These are phyloP conservation scores for Claviceps cyperi DNA, from an alignment of 2,329 filamentous ascomycete genomes.

Conservation along the genomic window DNA sequence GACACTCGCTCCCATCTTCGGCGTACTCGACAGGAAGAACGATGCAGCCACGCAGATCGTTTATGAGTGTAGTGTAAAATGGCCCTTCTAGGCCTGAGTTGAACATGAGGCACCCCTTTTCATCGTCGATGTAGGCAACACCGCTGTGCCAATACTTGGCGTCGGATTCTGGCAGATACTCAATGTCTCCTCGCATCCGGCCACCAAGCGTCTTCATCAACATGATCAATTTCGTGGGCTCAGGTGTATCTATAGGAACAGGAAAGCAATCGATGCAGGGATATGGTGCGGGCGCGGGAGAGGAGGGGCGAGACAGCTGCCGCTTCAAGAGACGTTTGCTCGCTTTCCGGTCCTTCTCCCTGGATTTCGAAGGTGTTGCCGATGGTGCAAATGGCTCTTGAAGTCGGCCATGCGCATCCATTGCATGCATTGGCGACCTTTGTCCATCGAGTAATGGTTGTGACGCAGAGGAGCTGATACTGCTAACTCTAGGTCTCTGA, in stretches of 20 bases:
- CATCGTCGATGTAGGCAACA: conserved; percentile 66
- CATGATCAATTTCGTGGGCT: conserved; percentile 56
- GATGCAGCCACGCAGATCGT: conserved; percentile 60
- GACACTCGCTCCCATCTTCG: conserved; percentile 30
- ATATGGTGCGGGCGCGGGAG: conserved; percentile 37
- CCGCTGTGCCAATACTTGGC: conserved; percentile 52
- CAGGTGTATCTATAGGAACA: conserved; percentile 45
- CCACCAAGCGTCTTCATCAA: conserved; percentile 68
- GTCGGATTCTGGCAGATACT: conserved; percentile 47
- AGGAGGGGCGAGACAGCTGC: conserved; percentile 40
- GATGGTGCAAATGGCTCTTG: conserved; percentile 17
- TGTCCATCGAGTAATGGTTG: conserved; percentile 37
- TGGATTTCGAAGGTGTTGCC: conserved; percentile 3
- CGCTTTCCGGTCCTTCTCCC: conserved; percentile 27
- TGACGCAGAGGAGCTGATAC: conserved; percentile 49
- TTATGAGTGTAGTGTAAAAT: conserved; percentile 52
- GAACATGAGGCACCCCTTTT: conserved; percentile 59
- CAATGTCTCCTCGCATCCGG: conserved; percentile 64
- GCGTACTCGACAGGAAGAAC: conserved; percentile 41
- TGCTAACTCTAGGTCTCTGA: conserved; percentile 51
- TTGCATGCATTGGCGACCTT: conserved; percentile 23
- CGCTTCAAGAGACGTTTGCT: conserved; percentile 41
- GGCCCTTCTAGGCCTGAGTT: conserved; percentile 53
- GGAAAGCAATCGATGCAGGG: conserved; percentile 47
- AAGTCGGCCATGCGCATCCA: conserved; percentile 25